Conservation (phyloP, 345 rosid species). For the Sonneratia caseolaris region DNA sequence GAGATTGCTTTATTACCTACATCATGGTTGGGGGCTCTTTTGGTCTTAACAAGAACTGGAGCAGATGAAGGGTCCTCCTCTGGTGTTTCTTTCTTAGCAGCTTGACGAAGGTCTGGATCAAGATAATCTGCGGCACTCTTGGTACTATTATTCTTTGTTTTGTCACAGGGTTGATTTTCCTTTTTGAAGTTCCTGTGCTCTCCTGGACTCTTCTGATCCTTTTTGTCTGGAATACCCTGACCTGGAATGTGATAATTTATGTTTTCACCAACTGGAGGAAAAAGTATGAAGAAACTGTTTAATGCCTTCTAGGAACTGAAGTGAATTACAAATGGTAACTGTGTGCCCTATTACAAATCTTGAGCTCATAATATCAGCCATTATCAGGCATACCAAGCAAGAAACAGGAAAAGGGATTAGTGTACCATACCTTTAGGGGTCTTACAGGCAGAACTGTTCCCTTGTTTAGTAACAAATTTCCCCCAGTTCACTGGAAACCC, state of each 20-base stretch:
- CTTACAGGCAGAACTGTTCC: neutral
- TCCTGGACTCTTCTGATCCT: slow-evolving; percentile 2
- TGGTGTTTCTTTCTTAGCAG: neutral
- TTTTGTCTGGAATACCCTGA: neutral
- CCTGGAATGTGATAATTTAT: neutral
- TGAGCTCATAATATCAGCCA: neutral
- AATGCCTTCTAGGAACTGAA: neutral
- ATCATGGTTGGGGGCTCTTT: neutral
- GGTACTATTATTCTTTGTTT: neutral
- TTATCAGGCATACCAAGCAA: neutral
- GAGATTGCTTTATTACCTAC: neutral
- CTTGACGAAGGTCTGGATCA: neutral
- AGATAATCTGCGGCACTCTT: neutral
- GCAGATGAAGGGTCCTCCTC: neutral
- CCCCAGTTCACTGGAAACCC: slow-evolving; percentile 87
- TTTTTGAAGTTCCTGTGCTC: neutral
- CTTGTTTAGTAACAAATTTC: slow-evolving; percentile 1
- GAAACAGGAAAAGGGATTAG: neutral
- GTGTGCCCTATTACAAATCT: neutral
- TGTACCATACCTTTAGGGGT: slow-evolving; percentile 1
- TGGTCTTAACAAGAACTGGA: slow-evolving; percentile 1
- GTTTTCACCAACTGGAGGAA: neutral
- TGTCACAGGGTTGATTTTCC: neutral
- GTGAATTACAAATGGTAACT: neutral
- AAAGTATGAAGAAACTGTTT: neutral